phyloP scores from a whole-genome alignment of 2,329 filamentous ascomycete species.

The Fusarium sp. region DNA sequence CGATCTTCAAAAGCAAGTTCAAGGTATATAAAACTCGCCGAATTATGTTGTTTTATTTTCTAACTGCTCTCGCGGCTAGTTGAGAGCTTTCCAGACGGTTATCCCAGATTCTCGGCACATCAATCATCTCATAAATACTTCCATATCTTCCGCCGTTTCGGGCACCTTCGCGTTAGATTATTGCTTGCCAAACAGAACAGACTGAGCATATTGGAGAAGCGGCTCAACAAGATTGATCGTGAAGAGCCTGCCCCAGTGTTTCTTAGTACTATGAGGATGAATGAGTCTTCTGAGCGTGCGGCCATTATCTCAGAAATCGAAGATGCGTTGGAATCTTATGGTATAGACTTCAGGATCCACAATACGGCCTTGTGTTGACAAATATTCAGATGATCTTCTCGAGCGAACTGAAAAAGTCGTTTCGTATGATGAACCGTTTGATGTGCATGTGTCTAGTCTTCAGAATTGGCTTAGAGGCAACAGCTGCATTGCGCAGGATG shows the following conservation, averaged over 20 bases:
- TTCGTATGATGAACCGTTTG: neutral
- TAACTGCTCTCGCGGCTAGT: neutral
- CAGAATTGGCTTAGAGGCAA: neutral
- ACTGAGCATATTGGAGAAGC: neutral
- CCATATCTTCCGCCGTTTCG: neutral
- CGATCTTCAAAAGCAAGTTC: neutral
- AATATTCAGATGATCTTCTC: neutral
- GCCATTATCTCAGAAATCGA: neutral
- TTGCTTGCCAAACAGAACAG: neutral
- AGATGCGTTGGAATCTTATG: neutral
- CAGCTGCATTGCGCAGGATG: neutral
- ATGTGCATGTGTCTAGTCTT: neutral
- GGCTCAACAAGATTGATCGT: neutral
- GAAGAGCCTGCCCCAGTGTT: neutral
- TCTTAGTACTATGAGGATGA: neutral
- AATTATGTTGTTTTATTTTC: too few species aligned
- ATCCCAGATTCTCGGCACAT: neutral
- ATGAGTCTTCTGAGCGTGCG: neutral
- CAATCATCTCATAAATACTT: neutral
- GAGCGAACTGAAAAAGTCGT: neutral
- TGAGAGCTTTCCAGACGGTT: neutral
- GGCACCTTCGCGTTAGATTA: neutral
- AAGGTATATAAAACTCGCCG: neutral
- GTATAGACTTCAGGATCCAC: rapidly evolving
- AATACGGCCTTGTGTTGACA: neutral